Conservation (phyloP, 495 filamentous ascomycete species). For the Penicillium cataractarum region DNA sequence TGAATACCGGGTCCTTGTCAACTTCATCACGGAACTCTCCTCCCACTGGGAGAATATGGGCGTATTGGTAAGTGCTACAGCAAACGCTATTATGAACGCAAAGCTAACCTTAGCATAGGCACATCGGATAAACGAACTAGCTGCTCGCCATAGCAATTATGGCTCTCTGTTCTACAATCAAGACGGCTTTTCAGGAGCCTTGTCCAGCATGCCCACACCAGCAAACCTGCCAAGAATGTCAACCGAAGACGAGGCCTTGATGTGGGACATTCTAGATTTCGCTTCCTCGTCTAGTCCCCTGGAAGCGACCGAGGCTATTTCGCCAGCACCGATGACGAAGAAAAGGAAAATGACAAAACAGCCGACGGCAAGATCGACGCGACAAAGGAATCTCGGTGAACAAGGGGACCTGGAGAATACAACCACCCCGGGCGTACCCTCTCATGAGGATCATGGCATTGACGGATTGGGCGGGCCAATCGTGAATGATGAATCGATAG, state of each 20-base stretch:
- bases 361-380: neutral
- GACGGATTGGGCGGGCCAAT: neutral
- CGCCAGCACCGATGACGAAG: neutral
- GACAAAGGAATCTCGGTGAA: neutral
- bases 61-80: constrained; percentile 21
- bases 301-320: neutral
- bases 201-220: constrained; percentile 33
- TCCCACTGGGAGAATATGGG: constrained; percentile 30
- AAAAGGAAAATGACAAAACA: neutral
- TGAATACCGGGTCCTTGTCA: constrained; percentile 31
- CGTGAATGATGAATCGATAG: neutral
- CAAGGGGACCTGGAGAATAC: neutral
- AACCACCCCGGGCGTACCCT: neutral
- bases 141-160: constrained; percentile 29
- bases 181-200: constrained; percentile 29
- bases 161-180: constrained; percentile 37
- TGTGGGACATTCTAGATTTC: constrained; percentile 39
- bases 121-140: constrained; percentile 27
- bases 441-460: neutral
- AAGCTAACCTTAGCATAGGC: constrained; percentile 16
- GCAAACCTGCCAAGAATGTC: constrained; percentile 36
- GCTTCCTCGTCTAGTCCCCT: constrained; percentile 17
- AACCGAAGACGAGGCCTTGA: constrained; percentile 28
- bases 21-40: constrained; percentile 30
- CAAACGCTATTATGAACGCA: too few relatives aligned